A percentile compares a stretch with the other conserved stretches of the same genome.
Conservation (phyloP, 1,284 basidiomycete species). For the Naganishia cerealis region DNA sequence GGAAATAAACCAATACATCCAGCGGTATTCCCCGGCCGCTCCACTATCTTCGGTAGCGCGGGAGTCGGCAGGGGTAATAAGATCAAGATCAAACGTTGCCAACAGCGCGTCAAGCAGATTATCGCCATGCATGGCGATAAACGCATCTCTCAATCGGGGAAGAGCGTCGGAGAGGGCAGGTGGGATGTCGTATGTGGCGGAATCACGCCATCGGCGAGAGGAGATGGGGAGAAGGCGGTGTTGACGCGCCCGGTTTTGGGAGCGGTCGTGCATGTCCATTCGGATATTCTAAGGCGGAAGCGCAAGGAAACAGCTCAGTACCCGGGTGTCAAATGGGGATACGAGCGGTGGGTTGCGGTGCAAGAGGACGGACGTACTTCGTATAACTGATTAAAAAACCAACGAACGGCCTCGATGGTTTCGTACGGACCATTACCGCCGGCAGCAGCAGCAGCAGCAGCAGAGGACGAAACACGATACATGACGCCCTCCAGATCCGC, state of each 20-base stretch:
- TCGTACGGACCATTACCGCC: neutral
- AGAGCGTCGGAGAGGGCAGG: neutral
- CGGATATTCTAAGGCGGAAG: conserved; percentile 3
- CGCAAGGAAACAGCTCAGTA: no score
- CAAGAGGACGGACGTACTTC: conserved; percentile 4
- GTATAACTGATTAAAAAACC: conserved; percentile 5
- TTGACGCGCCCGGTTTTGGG: conserved; percentile 26
- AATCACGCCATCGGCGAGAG: conserved; percentile 12
- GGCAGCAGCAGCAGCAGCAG: neutral
- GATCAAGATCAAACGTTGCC: conserved; percentile 14
- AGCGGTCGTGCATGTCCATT: conserved; percentile 16
- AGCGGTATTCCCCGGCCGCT: neutral
- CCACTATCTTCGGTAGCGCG: neutral
- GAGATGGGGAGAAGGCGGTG: conserved; percentile 6
- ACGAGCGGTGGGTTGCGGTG: neutral
- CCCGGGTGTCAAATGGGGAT: no score
- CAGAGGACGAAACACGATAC: neutral
- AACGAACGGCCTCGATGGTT: neutral
- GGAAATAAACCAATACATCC: conserved; percentile 16
- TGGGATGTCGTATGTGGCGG: neutral
- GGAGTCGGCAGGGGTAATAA: neutral
- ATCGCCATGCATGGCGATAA: neutral
- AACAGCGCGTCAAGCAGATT: conserved; percentile 14
- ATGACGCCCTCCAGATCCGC: conserved; percentile 6
- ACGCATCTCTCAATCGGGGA: neutral